Base-by-base conservation (phyloP, 768 basidiomycete species). In the Tremella fuciformis region DNA sequence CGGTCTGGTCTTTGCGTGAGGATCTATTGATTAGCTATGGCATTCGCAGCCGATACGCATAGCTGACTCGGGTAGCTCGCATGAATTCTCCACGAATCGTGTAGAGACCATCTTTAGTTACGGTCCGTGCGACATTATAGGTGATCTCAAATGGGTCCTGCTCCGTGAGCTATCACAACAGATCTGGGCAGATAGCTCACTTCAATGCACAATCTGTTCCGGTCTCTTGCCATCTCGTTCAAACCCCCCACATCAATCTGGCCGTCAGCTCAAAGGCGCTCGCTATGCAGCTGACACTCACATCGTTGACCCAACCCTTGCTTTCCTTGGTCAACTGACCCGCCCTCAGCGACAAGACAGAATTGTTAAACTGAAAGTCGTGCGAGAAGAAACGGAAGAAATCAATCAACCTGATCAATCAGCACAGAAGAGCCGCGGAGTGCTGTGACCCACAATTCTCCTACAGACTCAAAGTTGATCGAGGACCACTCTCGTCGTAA, bases 131-230 rank as follows among this genome's bases (percentile, higher is more conserved):
- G 48, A 99, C 94, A 66, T 99, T 99, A 79, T 88, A 99, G 69
- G 91, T 86, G n/a, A 82, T 83, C 74, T 97, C 94, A 71, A 99
- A 99, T 2, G 94, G 94, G 79, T 99, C 94, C 91, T 96, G 53
- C 29, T 34, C 29, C 6, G 29, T 34, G 6, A 42, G 25, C 22
- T 15, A 24, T 6, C 29, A 47, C 9, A 8, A 19, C 15, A 18
- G 42, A 25, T 41, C 42, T 21, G 47, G 1, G 38, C 53, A 34
- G 22, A 9, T 1, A 1, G 70, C 80, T 57, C 65, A 91, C 91
- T 82, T 97, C 93, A 76, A 98, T 91, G 76, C 94, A 98, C 54
- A 99, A 82, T 58, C 93, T 84, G 79, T 97, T 97, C 62, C 92
- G 82, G 76, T 98, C 94, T 53, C 93, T 81, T 16, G 75, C 75